Evolutionary conservation across 1,284 basidiomycete genomes (phyloP).

Genomic region (Tilletia caries): DNA sequence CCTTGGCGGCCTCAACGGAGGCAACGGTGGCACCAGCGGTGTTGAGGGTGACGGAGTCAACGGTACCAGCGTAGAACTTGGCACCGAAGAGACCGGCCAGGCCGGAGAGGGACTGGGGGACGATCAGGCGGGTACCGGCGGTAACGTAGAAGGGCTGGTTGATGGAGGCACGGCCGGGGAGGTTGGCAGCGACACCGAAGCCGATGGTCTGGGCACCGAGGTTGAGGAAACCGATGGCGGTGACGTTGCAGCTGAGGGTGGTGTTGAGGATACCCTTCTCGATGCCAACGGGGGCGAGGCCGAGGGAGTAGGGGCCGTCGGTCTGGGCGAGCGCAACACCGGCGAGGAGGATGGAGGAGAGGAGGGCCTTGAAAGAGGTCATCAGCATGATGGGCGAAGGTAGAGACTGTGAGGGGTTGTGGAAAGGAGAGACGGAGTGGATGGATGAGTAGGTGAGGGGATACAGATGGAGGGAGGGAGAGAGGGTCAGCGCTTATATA

Average conservation of each 20-base stretch:
- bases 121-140: conserved; percentile 12
- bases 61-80: not conserved
- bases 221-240: conserved; percentile 5
- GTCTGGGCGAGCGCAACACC: not conserved
- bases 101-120: conserved; percentile 1
- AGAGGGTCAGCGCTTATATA: no score
- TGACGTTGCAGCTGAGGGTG: conserved; percentile 7
- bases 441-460: not conserved
- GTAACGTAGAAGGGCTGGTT: conserved; percentile 10
- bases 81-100: conserved; percentile 12
- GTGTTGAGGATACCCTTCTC: conserved; percentile 10
- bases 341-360: conserved; percentile 12
- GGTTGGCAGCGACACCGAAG: conserved; percentile 10
- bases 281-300: not conserved
- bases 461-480: not conserved
- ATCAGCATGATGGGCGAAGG: conserved; percentile 5
- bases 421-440: conserved; percentile 2
- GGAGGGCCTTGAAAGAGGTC: conserved; percentile 8
- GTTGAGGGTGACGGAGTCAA: not conserved
- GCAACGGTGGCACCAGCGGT: not conserved
- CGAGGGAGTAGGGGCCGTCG: conserved; percentile 4
- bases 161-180: not conserved
- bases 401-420: no score
- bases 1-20: conserved; percentile 9
- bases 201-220: not conserved